Conservation (phyloP, 768 basidiomycete genomes). For the Cystofilobasidium macerans region DNA sequence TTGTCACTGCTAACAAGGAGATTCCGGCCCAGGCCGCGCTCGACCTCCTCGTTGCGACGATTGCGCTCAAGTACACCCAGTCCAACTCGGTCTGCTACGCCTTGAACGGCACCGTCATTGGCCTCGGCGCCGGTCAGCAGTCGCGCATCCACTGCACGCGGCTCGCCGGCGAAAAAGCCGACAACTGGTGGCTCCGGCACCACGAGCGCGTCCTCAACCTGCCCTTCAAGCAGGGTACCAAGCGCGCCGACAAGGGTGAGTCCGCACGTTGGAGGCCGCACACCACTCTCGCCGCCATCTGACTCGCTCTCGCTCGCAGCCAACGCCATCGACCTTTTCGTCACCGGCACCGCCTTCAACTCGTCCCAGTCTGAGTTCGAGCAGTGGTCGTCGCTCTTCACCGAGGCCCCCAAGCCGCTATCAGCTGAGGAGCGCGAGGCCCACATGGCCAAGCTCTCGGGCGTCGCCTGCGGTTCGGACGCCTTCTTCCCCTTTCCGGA, state of each 20-base stretch:
- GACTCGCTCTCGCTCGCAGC: constrained; percentile 39
- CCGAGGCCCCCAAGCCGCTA: constrained; percentile 55
- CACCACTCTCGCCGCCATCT: background rate
- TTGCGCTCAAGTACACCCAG: constrained; percentile 96
- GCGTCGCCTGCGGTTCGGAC: constrained; percentile 86
- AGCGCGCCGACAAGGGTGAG: constrained; percentile 74
- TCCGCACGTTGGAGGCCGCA: too few species aligned
- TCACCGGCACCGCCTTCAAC: constrained; percentile 59
- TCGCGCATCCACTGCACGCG: constrained; percentile 99
- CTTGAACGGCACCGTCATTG: constrained; percentile 79
- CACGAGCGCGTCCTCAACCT: constrained; percentile 83
- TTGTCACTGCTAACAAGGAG: constrained; percentile 83
- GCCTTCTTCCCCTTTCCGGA: constrained; percentile 99
- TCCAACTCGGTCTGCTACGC: constrained; percentile 98
- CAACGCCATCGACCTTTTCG: constrained; percentile 94
- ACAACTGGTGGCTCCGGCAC: constrained; percentile 98
- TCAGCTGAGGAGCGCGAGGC: constrained; percentile 58
- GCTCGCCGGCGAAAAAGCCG: constrained; percentile 93
- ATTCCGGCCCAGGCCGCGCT: constrained; percentile 63
- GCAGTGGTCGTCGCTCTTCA: constrained; percentile 86
- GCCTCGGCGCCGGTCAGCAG: constrained; percentile 94
- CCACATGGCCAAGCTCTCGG: constrained; percentile 59
- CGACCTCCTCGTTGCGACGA: constrained; percentile 92
- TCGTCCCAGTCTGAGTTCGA: constrained; percentile 78
- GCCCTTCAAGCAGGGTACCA: constrained; percentile 93